Percentiles rank a stretch among this genome's conserved stretches.
phyloP scores from a whole-genome alignment of 2,329 filamentous ascomycete genomes.

The Ophiostoma australiae region DNA sequence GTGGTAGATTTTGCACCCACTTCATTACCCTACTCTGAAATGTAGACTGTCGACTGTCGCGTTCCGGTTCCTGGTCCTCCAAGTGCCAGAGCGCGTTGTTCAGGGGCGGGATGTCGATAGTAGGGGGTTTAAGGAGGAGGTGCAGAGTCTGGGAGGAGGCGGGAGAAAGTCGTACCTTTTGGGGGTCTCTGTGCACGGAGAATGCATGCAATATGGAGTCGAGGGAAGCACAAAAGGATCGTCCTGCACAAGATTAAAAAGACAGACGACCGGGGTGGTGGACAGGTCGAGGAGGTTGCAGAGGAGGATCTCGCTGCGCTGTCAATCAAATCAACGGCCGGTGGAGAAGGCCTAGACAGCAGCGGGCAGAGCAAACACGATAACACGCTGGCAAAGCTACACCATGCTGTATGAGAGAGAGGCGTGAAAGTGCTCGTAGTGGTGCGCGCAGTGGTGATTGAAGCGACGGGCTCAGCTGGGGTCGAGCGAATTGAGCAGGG shows the following conservation, averaged over 20 bases:
- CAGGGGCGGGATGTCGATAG: conserved; percentile 17
- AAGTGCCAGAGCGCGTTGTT: conserved; percentile 15
- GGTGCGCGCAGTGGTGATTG: not conserved
- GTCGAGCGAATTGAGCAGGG: not conserved
- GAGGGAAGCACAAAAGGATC: conserved; percentile 13
- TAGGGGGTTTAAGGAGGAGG: not conserved
- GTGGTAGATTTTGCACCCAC: conserved; percentile 4
- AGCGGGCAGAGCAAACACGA: not conserved
- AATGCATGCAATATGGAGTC: conserved; percentile 13
- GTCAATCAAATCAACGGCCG: conserved; percentile 14
- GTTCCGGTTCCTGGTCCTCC: conserved; percentile 11
- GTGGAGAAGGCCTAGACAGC: conserved; percentile 10
- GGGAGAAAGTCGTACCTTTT: conserved; percentile 6
- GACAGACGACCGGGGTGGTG: conserved; percentile 11
- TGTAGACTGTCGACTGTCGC: conserved; percentile 2
- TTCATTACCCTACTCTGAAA: not conserved
- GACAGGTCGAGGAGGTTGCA: not conserved
- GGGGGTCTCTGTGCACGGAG: not conserved
- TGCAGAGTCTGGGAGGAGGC: not conserved
- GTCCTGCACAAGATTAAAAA: conserved; percentile 15
- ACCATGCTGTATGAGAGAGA: not conserved
- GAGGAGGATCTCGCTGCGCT: not conserved
- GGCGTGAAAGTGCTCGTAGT: not conserved
- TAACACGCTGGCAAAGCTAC: not conserved
- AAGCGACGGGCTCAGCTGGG: not conserved